A percentile compares a stretch with the other conserved stretches of the same genome.
phyloP scores from a whole-genome alignment of 306 rosid genomes.

The Castanospermum australe region DNA sequence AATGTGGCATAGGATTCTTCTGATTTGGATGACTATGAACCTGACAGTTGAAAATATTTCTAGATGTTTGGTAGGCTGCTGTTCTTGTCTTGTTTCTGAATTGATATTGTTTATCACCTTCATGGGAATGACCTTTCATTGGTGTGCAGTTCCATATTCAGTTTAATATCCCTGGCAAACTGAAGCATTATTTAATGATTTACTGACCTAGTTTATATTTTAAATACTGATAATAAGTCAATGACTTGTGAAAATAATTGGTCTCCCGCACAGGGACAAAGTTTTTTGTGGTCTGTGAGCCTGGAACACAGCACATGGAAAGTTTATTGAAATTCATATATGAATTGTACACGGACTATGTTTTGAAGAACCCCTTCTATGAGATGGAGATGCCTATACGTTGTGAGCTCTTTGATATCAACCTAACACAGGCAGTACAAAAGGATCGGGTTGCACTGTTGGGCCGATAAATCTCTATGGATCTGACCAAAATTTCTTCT shows the following conservation, averaged over 20 bases:
- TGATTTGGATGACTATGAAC: conserved; percentile 5
- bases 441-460: conserved; percentile 83
- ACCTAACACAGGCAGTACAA: conserved; percentile 70
- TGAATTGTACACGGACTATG: conserved; percentile 81
- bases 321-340: conserved; percentile 70
- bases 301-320: conserved; percentile 84
- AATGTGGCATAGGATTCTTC: background rate
- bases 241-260: background rate
- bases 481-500: background rate
- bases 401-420: conserved; percentile 89
- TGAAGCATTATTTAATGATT: no score
- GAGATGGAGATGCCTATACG: conserved; percentile 99
- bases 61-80: background rate
- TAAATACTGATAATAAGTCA: background rate
- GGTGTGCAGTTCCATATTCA: background rate
- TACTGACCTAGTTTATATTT: background rate
- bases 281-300: conserved; percentile 83
- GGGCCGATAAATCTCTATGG: conserved; percentile 57
- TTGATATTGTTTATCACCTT: background rate
- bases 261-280: conserved; percentile 68
- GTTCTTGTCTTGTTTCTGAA: background rate
- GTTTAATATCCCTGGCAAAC: background rate
- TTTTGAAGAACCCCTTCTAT: conserved; percentile 93
- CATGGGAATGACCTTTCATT: background rate
- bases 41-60: background rate